These are phyloP conservation scores for Entomortierella parvispora DNA, from an alignment of 192 early-diverging fungal species.

Conservation along the genomic window DNA sequence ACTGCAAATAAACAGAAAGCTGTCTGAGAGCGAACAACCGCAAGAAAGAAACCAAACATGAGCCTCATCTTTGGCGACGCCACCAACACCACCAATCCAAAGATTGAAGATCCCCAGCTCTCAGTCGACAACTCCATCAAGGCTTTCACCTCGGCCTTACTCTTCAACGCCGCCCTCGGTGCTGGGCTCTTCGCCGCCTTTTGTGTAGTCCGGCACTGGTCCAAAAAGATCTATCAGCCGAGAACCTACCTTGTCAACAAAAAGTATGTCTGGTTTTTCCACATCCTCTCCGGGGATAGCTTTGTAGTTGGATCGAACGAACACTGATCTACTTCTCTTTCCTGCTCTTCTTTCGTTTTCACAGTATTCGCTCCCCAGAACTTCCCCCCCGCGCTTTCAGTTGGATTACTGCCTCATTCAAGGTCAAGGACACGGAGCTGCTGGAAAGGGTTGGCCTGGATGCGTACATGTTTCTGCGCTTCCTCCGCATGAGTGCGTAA, in stretches of 20 bases:
- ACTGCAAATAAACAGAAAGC: too few relatives aligned
- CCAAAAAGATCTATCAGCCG: slow-evolving; percentile 77
- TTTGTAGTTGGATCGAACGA: neutral
- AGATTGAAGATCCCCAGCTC: neutral
- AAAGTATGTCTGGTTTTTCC: slow-evolving; percentile 47
- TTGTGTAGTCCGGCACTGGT: slow-evolving; percentile 69
- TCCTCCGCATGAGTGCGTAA: slow-evolving; percentile 68
- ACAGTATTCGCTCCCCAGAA: slow-evolving; percentile 63
- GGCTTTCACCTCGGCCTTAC: slow-evolving; percentile 74
- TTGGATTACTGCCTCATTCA: slow-evolving; percentile 70
- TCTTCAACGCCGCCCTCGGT: slow-evolving; percentile 71
- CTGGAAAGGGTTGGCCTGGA: slow-evolving; percentile 73
- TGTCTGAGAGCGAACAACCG: too few relatives aligned
- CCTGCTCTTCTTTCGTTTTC: neutral
- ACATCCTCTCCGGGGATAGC: neutral
- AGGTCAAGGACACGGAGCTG: slow-evolving; percentile 62
- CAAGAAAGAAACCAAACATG: too few relatives aligned
- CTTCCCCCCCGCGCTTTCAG: slow-evolving; percentile 61
- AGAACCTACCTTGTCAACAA: slow-evolving; percentile 70
- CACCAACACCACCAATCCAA: slow-evolving; percentile 1
- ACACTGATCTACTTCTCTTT: neutral
- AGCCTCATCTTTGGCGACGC: too few relatives aligned
- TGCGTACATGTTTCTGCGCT: slow-evolving; percentile 82
- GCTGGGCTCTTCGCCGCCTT: slow-evolving; percentile 66
- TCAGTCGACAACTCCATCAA: slow-evolving; percentile 59